These are phyloP conservation scores for Botrytis paeoniae DNA, from an alignment of 2,329 filamentous ascomycete genomes.

Conservation along the genomic window DNA sequence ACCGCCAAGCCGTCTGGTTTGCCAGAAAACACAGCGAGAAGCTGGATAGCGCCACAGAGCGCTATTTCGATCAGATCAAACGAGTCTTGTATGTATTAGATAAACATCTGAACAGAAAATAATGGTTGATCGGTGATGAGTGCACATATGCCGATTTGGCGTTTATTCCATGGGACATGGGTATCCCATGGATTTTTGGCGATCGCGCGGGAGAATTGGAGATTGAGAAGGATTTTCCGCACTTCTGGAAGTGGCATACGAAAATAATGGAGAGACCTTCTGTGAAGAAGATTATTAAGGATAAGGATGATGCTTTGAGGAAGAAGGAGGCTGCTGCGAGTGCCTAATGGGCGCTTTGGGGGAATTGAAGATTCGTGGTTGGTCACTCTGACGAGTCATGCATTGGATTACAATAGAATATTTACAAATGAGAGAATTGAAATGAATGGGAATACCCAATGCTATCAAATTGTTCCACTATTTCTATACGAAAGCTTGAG, in stretches of 20 bases:
- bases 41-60: conserved; percentile 42
- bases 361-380: neutral
- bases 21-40: conserved; percentile 40
- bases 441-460: neutral
- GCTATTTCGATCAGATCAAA: conserved; percentile 44
- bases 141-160: conserved; percentile 40
- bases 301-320: conserved; percentile 19
- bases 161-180: conserved; percentile 25
- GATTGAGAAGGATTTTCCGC: conserved; percentile 29
- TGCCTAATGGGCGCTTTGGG: neutral
- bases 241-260: conserved; percentile 26
- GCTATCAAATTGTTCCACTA: neutral
- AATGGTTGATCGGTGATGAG: conserved; percentile 43
- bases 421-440: neutral
- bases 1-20: conserved; percentile 36
- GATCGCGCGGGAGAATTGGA: conserved; percentile 20
- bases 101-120: conserved; percentile 37
- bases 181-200: conserved; percentile 21
- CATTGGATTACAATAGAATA: too few species aligned
- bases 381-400: neutral
- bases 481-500: neutral
- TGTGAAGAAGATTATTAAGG: conserved; percentile 25
- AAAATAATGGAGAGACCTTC: conserved; percentile 22
- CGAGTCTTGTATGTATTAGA: conserved; percentile 42
- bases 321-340: conserved; percentile 15